Evolutionary conservation across 2,329 filamentous ascomycete species (phyloP).

Genomic region (Exutisphaerella laricina): DNA sequence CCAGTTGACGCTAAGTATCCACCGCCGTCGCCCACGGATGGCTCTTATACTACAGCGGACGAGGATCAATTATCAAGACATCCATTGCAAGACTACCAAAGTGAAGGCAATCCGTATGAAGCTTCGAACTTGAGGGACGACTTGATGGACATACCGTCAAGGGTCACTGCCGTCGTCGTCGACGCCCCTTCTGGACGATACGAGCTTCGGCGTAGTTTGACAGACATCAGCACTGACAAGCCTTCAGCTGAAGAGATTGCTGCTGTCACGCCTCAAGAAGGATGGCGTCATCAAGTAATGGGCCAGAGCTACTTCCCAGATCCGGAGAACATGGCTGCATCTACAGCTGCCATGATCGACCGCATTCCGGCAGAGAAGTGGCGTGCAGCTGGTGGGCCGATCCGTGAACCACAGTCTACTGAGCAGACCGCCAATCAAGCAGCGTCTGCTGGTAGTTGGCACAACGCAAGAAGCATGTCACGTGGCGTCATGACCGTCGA

Average conservation of each 20-base stretch:
- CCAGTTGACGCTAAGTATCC: neutral
- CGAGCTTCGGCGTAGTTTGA: neutral
- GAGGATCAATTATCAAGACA: neutral
- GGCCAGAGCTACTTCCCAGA: constrained; percentile 3
- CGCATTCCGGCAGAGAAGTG: neutral
- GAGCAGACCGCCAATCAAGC: constrained; percentile 1
- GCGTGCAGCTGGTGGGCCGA: neutral
- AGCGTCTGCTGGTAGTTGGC: constrained; percentile 1
- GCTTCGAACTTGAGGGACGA: constrained; percentile 1
- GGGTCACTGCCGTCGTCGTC: constrained; percentile 2
- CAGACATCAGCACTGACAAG: neutral
- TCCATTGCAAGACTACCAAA: neutral
- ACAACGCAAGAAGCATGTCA: neutral
- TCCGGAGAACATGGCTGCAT: neutral
- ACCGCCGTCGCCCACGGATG: constrained; percentile 1
- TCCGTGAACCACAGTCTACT: neutral
- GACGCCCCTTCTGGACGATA: constrained; percentile 2
- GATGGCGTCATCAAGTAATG: constrained; percentile 1
- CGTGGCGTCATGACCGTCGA: neutral
- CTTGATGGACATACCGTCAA: constrained; percentile 2
- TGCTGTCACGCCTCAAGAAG: constrained; percentile 3
- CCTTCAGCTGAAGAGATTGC: constrained; percentile 1
- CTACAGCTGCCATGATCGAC: constrained; percentile 1
- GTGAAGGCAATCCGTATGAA: constrained; percentile 1
- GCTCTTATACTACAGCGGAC: constrained; percentile 1